phyloP scores from a whole-genome alignment of 495 filamentous ascomycete genomes.

The Xylaria sp. region DNA sequence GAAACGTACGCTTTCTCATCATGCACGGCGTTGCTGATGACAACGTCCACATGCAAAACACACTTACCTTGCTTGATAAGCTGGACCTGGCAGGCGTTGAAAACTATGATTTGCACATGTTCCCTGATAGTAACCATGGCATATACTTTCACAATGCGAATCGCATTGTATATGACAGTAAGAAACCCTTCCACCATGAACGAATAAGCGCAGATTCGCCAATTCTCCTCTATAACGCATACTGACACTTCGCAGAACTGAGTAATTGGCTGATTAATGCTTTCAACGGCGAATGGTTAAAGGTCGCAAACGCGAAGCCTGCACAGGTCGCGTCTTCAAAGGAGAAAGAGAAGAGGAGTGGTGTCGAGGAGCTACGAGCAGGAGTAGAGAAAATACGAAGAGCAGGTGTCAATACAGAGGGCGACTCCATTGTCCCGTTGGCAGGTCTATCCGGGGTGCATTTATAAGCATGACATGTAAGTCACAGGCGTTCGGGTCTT shows the following conservation, averaged over 20 bases:
- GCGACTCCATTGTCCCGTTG: background rate
- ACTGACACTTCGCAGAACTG: constrained; percentile 67
- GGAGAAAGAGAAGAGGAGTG: constrained; percentile 35
- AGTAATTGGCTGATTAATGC: constrained; percentile 94
- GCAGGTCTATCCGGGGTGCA: background rate
- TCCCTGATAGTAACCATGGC: constrained; percentile 94
- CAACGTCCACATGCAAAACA: constrained; percentile 96
- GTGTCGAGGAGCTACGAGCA: constrained; percentile 19
- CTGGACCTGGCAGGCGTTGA: constrained; percentile 83
- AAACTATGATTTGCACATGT: constrained; percentile 97
- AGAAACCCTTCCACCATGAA: constrained; percentile 45
- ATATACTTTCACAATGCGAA: constrained; percentile 97
- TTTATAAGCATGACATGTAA: constrained; percentile 8
- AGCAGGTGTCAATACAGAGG: constrained; percentile 17
- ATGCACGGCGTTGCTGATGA: constrained; percentile 97
- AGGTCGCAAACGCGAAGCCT: constrained; percentile 72
- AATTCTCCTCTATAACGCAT: background rate
- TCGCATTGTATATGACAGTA: constrained; percentile 92
- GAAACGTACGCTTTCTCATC: constrained; percentile 85
- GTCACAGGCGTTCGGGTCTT: constrained; percentile 22
- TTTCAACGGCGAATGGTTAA: constrained; percentile 95
- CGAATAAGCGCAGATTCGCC: background rate
- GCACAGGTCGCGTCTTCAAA: constrained; percentile 13
- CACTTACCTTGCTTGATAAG: constrained; percentile 82
- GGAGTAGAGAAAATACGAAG: constrained; percentile 33